These are phyloP conservation scores for Kodamaea laetipori DNA, from an alignment of 805 yeast genomes.

Conservation along the genomic window DNA sequence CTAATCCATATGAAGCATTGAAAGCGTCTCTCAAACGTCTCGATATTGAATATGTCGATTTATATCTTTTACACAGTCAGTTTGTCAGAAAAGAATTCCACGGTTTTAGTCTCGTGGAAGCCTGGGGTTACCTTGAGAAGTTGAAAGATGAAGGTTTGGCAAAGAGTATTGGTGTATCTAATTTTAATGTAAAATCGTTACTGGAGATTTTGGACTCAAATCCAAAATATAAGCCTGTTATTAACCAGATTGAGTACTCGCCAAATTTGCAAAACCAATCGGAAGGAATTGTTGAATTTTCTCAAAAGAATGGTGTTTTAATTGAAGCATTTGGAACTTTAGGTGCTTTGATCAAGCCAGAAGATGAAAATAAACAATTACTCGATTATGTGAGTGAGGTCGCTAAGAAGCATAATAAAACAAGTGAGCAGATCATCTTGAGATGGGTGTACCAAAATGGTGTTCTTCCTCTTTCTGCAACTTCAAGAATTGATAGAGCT, in stretches of 20 bases:
- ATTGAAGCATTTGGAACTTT: slow-evolving; percentile 25
- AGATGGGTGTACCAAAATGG: slow-evolving; percentile 86
- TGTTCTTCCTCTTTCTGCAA: slow-evolving; percentile 77
- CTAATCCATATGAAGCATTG: no score
- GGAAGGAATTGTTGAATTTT: slow-evolving; percentile 17
- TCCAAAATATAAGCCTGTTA: slow-evolving; percentile 26
- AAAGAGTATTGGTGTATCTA: slow-evolving; percentile 45
- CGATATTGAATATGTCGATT: slow-evolving; percentile 51
- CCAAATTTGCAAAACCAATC: slow-evolving; percentile 34
- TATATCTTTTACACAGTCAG: slow-evolving; percentile 54
- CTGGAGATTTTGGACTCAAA: slow-evolving; percentile 40
- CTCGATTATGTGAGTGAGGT: slow-evolving; percentile 52
- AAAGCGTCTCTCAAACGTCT: slow-evolving; percentile 31
- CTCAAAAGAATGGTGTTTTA: slow-evolving; percentile 16
- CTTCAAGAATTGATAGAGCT: slow-evolving; percentile 65
- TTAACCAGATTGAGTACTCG: slow-evolving; percentile 26
- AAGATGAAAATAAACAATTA: slow-evolving; percentile 54
- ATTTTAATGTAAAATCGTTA: slow-evolving; percentile 51
- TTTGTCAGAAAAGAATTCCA: slow-evolving; percentile 30
- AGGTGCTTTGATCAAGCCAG: slow-evolving; percentile 45
- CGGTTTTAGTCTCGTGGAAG: slow-evolving; percentile 40
- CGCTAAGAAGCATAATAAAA: slow-evolving; percentile 54
- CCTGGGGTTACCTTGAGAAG: slow-evolving; percentile 80
- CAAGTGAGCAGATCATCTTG: slow-evolving; percentile 68
- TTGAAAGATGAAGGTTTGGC: no score